Evolutionary conservation across 768 basidiomycete genomes (phyloP), one percentile per base, ranked within the genome.

Genomic region (Tremella mesenterica): DNA sequence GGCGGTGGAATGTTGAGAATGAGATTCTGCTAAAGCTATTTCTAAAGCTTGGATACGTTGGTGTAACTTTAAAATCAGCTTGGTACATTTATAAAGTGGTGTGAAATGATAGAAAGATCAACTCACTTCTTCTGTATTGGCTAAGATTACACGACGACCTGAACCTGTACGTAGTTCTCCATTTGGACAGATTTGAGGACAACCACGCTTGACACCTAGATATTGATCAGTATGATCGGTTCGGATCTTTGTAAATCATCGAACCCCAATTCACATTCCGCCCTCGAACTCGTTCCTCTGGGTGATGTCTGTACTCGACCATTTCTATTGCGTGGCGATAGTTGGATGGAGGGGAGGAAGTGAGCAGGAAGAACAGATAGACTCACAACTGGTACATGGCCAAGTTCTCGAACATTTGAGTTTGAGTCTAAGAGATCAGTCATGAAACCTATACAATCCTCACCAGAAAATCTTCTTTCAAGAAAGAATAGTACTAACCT

Each of bases 341-440:
- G n/a, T n/a, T n/a, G n/a, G n/a, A n/a, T n/a, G n/a, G n/a, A n/a
- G n/a, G n/a, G n/a, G n/a, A n/a, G n/a, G n/a, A n/a, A n/a, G n/a
- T n/a, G n/a, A n/a, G n/a, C n/a, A 33, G 13, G 14, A 16, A 13
- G 20, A 33, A 3, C 9, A 10, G 14, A 6, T 2, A n/a, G 4
- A 59, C 63, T 55, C 34, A 68, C 70, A 72, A 3, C 64, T 66
- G 7, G 62, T 62, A 52, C 70, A 72, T 12, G 70, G 70, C 70
- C 70, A 72, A 43, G 51, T 58, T 50, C 68, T 50, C 26, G 68
- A 69, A 51, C 70, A 72, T 49, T 69, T 72, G 27, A 72, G 54
- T 48, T 72, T 72, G 33, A 72, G 48, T 44, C 68, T 70, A 34
- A 13, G 20, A n/a, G 43, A 20, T 26, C 13, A 25, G 18, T n/a